These are phyloP conservation scores for Jaenimonas drosophilae DNA, from an alignment of 208 protist species.

Conservation along the genomic window DNA sequence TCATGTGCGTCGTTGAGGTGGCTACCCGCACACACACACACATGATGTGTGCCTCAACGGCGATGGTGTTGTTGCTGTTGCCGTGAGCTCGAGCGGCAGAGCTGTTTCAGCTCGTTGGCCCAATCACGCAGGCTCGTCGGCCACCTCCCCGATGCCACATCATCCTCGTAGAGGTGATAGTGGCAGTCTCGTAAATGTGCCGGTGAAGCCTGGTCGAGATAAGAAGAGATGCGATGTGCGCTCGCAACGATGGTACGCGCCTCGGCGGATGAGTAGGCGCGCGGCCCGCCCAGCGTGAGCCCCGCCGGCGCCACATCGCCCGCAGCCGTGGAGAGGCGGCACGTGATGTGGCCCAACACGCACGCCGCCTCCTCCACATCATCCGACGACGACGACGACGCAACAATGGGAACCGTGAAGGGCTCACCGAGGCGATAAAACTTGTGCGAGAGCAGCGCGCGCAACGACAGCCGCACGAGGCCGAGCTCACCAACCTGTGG, in stretches of 20 bases:
- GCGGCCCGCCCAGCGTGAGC: background rate
- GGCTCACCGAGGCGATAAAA: slow-evolving; percentile 45
- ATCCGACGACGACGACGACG: background rate
- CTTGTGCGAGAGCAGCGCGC: slow-evolving; percentile 43
- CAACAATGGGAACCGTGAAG: slow-evolving; percentile 49
- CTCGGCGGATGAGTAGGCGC: background rate
- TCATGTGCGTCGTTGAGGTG: too few relatives aligned
- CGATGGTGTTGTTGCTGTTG: background rate
- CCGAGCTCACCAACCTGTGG: slow-evolving; percentile 34
- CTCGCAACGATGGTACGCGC: slow-evolving; percentile 55
- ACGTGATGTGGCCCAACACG: background rate
- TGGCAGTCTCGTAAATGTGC: slow-evolving; percentile 41
- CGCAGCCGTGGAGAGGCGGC: background rate
- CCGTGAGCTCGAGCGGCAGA: slow-evolving; percentile 16
- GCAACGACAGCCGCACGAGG: slow-evolving; percentile 44
- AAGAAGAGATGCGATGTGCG: slow-evolving; percentile 41
- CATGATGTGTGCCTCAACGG: background rate
- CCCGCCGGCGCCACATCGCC: background rate
- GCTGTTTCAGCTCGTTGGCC: slow-evolving; percentile 41
- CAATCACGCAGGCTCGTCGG: slow-evolving; percentile 44
- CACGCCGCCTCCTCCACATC: background rate
- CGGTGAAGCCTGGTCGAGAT: slow-evolving; percentile 32
- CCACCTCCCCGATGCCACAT: slow-evolving; percentile 60
- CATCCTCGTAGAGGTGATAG: slow-evolving; percentile 68
- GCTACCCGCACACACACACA: slow-evolving; percentile 3